Evolutionary conservation across 805 yeast genomes (phyloP).

Genomic region (Saturnispora galanensis): DNA sequence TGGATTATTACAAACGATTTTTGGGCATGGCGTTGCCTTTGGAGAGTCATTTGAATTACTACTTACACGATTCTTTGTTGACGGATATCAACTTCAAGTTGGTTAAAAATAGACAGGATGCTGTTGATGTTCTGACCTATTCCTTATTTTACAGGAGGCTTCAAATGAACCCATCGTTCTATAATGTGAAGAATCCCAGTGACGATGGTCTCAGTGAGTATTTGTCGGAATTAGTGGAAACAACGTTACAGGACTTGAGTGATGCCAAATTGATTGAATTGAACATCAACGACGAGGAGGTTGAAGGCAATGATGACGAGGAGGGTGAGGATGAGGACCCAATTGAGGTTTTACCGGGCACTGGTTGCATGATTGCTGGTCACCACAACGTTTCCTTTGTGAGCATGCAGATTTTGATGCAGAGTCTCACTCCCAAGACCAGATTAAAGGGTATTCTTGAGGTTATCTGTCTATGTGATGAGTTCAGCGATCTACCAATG

Average conservation of each 20-base stretch:
- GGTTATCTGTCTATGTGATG: slow-evolving; percentile 55
- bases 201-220: slow-evolving; percentile 68
- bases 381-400: slow-evolving; percentile 56
- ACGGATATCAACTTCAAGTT: slow-evolving; percentile 63
- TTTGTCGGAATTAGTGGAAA: slow-evolving; percentile 76
- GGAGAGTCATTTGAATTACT: slow-evolving; percentile 60
- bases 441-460: slow-evolving; percentile 56
- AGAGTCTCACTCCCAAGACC: slow-evolving; percentile 43
- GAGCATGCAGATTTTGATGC: slow-evolving; percentile 54
- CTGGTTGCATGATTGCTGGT: slow-evolving; percentile 66
- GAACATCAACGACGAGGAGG: slow-evolving; percentile 30
- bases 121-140: slow-evolving; percentile 84
- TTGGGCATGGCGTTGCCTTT: slow-evolving; percentile 68
- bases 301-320: slow-evolving; percentile 21
- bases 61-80: slow-evolving; percentile 57
- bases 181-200: slow-evolving; percentile 61
- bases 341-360: slow-evolving; percentile 45
- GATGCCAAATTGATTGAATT: slow-evolving; percentile 56
- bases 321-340: slow-evolving; percentile 27
- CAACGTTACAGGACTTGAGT: slow-evolving; percentile 49
- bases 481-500: slow-evolving; percentile 57
- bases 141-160: slow-evolving; percentile 76
- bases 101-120: slow-evolving; percentile 64
- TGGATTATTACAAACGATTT: slow-evolving; percentile 61
- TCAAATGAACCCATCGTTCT: slow-evolving; percentile 77